Percentiles rank a stretch among this genome's conserved stretches.
phyloP scores from a whole-genome alignment of 345 rosid species.

The Firmiana major region DNA sequence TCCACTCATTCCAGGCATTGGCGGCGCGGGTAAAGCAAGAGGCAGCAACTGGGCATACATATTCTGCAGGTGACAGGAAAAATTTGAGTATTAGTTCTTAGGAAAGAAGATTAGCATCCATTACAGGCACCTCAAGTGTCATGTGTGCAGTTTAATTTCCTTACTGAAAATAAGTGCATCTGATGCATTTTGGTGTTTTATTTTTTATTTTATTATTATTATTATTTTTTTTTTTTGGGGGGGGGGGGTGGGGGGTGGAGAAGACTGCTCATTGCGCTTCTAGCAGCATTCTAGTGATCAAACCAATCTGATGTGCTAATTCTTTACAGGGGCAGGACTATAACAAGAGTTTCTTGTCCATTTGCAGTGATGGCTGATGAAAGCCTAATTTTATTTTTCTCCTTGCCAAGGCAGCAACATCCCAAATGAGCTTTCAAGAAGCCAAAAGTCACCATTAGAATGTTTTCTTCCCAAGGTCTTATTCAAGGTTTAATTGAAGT shows the following conservation, averaged over 20 bases:
- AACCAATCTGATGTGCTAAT: background rate
- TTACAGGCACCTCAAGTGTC: background rate
- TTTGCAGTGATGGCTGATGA: background rate
- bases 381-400: too few relatives aligned
- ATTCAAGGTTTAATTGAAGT: background rate
- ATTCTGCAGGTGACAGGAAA: conserved; percentile 39
- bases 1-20: conserved; percentile 73
- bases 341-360: background rate
- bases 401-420: background rate
- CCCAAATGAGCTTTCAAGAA: background rate
- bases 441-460: too few relatives aligned
- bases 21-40: conserved; percentile 86
- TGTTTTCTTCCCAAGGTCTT: background rate
- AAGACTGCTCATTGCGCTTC: background rate
- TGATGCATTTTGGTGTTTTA: too few relatives aligned
- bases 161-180: background rate
- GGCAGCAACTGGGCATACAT: conserved; percentile 94
- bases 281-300: too few relatives aligned
- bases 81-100: background rate
- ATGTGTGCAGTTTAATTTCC: background rate
- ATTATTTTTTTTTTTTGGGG: too few relatives aligned
- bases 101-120: background rate
- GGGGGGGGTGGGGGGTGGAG: too few relatives aligned
- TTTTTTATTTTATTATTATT: too few relatives aligned
- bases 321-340: background rate